Evolutionary conservation across 176 grass and related monocot species (phyloP).

Genomic region (Hsuehochloa calcarea): DNA sequence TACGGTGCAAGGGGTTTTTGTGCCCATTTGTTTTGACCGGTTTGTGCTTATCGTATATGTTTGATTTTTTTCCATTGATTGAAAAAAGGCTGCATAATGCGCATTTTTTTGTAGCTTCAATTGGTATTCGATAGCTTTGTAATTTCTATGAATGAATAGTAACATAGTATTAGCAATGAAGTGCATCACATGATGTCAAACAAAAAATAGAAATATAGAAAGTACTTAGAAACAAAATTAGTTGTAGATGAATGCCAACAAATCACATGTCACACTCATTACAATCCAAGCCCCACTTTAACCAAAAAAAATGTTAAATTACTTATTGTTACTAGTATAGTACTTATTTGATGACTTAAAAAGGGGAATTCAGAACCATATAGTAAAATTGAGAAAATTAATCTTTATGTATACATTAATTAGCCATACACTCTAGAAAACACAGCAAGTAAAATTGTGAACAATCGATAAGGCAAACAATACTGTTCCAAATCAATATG

Average conservation of each 20-base stretch:
- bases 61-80: not conserved
- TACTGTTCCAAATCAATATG: not conserved
- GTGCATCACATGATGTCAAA: not conserved
- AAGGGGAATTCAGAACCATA: not conserved
- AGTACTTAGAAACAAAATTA: not conserved
- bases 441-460: not conserved
- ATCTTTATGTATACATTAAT: not conserved
- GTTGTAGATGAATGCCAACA: not conserved
- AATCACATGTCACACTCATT: slow-evolving; percentile 3
- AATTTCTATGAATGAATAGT: not conserved
- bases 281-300: not conserved
- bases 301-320: not conserved
- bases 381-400: not conserved
- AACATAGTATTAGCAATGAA: not conserved
- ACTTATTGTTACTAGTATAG: not conserved
- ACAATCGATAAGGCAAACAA: not conserved
- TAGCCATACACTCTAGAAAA: not conserved
- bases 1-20: too few species aligned
- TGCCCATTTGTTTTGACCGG: not conserved
- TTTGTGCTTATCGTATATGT: not conserved
- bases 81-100: not conserved
- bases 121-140: not conserved
- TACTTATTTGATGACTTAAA: not conserved
- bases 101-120: not conserved
- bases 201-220: not conserved